Evolutionary conservation across 169 alveolate species (phyloP).

Genomic region (Plasmodium blacklocki): DNA sequence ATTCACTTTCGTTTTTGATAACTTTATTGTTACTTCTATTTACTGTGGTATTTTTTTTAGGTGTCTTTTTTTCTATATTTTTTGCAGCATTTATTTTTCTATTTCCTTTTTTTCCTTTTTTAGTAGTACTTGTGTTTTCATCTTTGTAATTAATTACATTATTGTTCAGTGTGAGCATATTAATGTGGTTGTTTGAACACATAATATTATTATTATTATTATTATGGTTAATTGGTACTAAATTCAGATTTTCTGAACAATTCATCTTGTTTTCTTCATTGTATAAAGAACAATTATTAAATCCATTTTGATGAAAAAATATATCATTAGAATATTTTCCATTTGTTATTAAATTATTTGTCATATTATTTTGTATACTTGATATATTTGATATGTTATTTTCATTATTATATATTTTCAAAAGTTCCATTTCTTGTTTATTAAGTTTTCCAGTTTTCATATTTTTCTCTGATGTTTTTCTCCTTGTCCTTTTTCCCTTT

Average conservation of each 20-base stretch:
- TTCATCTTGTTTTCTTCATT: conserved; percentile 10
- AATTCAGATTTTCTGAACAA: not conserved
- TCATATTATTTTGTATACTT: too few relatives aligned
- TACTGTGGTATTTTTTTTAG: conserved; percentile 24
- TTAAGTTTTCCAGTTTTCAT: not conserved
- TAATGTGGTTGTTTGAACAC: not conserved
- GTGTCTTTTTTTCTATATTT: conserved; percentile 46
- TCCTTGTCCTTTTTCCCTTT: not conserved
- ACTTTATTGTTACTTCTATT: conserved; percentile 31
- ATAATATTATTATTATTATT: not conserved
- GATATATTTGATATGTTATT: not conserved
- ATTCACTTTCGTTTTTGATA: conserved; percentile 81
- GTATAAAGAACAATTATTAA: not conserved
- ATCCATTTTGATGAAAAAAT: conserved; percentile 11
- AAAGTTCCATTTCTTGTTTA: not conserved
- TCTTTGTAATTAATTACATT: not conserved
- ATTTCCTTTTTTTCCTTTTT: conserved; percentile 15
- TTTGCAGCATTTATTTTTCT: conserved; percentile 26
- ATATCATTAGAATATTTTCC: not conserved
- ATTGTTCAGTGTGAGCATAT: not conserved
- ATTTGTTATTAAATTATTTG: not conserved
- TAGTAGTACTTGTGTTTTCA: not conserved
- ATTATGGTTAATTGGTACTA: not conserved
- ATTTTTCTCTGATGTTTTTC: not conserved
- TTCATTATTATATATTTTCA: conserved; percentile 5